Conservation (phyloP, 768 basidiomycete genomes). For the Pulveroboletus ravenelii region DNA sequence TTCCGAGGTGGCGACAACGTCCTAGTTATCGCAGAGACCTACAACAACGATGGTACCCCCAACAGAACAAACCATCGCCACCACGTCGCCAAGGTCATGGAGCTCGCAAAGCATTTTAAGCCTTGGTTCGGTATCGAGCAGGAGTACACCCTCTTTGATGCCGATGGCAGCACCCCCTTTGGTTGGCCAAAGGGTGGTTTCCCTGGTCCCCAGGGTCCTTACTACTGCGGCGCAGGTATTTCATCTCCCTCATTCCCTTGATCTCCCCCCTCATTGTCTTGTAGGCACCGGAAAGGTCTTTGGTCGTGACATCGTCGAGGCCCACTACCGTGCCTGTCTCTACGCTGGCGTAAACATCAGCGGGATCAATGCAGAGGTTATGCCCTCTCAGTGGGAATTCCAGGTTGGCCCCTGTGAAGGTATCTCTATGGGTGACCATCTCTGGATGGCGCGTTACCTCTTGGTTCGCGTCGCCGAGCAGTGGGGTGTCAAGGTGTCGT, state of each 20-base stretch:
- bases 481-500: conserved; percentile 95
- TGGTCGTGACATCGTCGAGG: conserved; percentile 97
- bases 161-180: conserved; percentile 75
- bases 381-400: conserved; percentile 99
- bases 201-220: conserved; percentile 98
- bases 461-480: conserved; percentile 95
- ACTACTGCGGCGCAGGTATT: conserved; percentile 97
- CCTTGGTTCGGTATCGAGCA: conserved; percentile 99
- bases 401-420: conserved; percentile 98
- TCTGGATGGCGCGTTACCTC: conserved; percentile 98
- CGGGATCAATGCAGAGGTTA: conserved; percentile 99
- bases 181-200: conserved; percentile 99
- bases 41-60: conserved; percentile 98
- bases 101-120: conserved; percentile 67
- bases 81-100: conserved; percentile 93
- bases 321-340: conserved; percentile 96
- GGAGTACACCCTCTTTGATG: conserved; percentile 96
- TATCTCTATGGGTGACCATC: conserved; percentile 97
- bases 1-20: conserved; percentile 99
- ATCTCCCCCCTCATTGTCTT: conserved; percentile 6
- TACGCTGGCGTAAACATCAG: conserved; percentile 96
- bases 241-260: not conserved
- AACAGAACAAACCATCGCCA: conserved; percentile 96
- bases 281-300: conserved; percentile 95
- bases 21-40: conserved; percentile 92